phyloP scores from a whole-genome alignment of 2,329 filamentous ascomycete species.

The Ampelomyces quisqualis region DNA sequence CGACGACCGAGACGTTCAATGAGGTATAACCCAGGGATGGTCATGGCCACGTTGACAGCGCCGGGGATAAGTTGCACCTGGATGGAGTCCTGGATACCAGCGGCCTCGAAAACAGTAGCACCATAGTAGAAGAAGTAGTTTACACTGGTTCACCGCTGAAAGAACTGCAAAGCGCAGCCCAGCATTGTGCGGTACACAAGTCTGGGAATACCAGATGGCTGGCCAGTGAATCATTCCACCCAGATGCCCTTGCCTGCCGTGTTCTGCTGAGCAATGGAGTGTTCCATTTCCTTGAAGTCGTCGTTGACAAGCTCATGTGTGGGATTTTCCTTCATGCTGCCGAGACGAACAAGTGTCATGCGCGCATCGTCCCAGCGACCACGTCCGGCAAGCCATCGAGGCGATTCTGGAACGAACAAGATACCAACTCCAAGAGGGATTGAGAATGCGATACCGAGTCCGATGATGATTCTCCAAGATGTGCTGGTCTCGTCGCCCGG shows the following conservation, averaged over 20 bases:
- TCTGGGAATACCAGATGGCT: slow-evolving; percentile 44
- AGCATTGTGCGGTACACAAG: slow-evolving; percentile 40
- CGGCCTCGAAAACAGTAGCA: slow-evolving; percentile 66
- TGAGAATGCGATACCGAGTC: slow-evolving; percentile 36
- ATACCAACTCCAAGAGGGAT: slow-evolving; percentile 35
- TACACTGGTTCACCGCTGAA: slow-evolving; percentile 45
- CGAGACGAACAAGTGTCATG: slow-evolving; percentile 56
- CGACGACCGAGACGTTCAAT: slow-evolving; percentile 70
- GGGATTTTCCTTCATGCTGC: slow-evolving; percentile 53
- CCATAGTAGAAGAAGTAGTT: slow-evolving; percentile 62
- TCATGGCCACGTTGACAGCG: slow-evolving; percentile 67
- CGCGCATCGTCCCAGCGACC: slow-evolving; percentile 53
- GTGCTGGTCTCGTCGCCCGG: slow-evolving; percentile 40
- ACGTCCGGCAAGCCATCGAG: slow-evolving; percentile 51
- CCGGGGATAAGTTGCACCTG: slow-evolving; percentile 42
- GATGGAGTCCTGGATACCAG: slow-evolving; percentile 66
- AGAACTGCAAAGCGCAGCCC: slow-evolving; percentile 32
- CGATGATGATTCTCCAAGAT: slow-evolving; percentile 39
- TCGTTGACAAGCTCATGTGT: slow-evolving; percentile 50
- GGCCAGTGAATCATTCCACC: slow-evolving; percentile 35
- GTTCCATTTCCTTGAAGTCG: slow-evolving; percentile 51
- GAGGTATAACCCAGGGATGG: slow-evolving; percentile 66
- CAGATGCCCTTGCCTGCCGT: slow-evolving; percentile 33
- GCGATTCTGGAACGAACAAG: slow-evolving; percentile 33
- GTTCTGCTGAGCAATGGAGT: slow-evolving; percentile 31